Evolutionary conservation across 805 yeast species (phyloP), one percentile per base, ranked within the genome.

Genomic region (Komagataella kurtzmanii): DNA sequence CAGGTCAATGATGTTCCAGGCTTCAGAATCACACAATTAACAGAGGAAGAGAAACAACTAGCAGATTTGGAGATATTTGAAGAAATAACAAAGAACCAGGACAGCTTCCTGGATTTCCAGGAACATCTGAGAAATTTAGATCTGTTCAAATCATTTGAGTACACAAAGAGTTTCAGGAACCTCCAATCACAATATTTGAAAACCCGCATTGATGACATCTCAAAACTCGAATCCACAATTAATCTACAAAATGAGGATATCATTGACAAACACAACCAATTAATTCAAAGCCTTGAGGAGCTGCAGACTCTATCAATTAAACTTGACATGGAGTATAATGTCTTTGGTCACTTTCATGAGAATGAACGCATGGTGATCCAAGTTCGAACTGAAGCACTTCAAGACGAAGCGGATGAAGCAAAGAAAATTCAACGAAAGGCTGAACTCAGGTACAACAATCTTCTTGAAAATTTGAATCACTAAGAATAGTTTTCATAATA

Each of bases 11-110:
- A 19, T 12, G 23, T 51, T 54, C 66, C 7, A 70, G 65, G 54
- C 53, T 60, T 12, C 30, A 40, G 23, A 61, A 60, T 12, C 68
- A 53, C 45, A 49, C 64, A 52, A 49, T 61, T 4, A 21, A 53
- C 3, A 59, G 50, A 51, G 52, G 60, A 51, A 24, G 57, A 52
- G 8, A 46, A 36, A 19, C 19, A 21, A 4, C 49, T 48, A 7
- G 46, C n/a, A 8, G 51, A 45, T 3, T 43, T 24, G 12, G 50
- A 49, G 8, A 23, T 46, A 14, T 50, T 48, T 19, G 30, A 18
- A 6, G 49, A 46, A 3, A 24, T 52, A 52, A 43, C 14, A 8
- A 7, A 49, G 30, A 36, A 51, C 54, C 10, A 52, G 47, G 21
- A 40, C 49, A 19, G 54, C 52, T 44, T 44, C 6, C 50, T 54